Conservation (phyloP, 129 eudicot genomes). For the Silybum marianum region DNA sequence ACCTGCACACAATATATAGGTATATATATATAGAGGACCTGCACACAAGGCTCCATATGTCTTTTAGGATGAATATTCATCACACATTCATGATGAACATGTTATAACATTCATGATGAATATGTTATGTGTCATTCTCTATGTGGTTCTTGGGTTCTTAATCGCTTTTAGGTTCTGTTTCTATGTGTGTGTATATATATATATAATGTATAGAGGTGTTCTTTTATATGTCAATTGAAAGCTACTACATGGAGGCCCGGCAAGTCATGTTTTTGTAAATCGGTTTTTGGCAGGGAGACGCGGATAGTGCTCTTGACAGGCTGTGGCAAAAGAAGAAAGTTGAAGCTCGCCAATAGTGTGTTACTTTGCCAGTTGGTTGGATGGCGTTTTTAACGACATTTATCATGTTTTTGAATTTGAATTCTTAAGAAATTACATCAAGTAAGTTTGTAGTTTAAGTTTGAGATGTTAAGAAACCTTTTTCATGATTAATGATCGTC, state of each 20-base stretch:
- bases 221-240: not conserved
- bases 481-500: not conserved
- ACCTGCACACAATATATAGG: no score
- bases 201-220: not conserved
- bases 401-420: not conserved
- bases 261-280: not conserved
- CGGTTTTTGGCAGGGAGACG: constrained; percentile 47
- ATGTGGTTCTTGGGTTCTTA: no score
- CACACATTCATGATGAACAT: no score
- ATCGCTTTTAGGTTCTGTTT: no score
- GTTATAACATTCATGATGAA: no score
- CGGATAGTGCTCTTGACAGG: constrained; percentile 60
- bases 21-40: no score
- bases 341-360: constrained; percentile 35
- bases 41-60: no score
- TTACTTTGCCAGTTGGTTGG: not conserved
- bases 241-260: not conserved
- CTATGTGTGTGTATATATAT: not conserved
- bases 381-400: not conserved
- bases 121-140: no score
- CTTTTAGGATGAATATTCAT: no score
- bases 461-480: constrained; percentile 7
- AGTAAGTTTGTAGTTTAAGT: constrained; percentile 3
- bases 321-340: constrained; percentile 64
- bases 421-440: not conserved